Evolutionary conservation across 2,329 filamentous ascomycete species (phyloP), one percentile per base, ranked within the genome.

Genomic region (Penicillium sp.): DNA sequence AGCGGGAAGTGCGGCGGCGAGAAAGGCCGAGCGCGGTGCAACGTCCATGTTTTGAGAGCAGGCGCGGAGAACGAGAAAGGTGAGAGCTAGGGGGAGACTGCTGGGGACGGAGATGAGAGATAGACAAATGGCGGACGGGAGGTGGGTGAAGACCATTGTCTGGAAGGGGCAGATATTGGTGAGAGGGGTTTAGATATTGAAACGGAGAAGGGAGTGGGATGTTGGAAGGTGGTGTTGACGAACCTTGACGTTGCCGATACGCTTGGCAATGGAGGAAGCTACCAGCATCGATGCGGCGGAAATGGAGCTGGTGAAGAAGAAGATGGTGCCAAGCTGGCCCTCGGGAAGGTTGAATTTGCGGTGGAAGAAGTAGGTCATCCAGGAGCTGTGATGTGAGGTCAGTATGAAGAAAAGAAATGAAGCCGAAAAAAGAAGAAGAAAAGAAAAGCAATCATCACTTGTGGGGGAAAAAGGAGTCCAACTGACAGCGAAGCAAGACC

Each of bases 91-190:
- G 9, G 71, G 71, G 0, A 82, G 67, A 3, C 73, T 71, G 18
- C 70, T 65, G 0, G 83, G 81, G 0, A 83, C 58, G 0, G 82
- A 79, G 24, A 88, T 80, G 18, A 88, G 66, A 11, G 79, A 72
- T 1, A 88, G 75, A 54, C 82, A 83, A 26, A 88, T 66, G 6
- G 84, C 74, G 0, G 83, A 86, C 0, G 85, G 85, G 0, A 88
- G 71, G 56, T 88, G 84, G 0, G 84, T 87, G 59, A 86, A 85
- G 7, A 86, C 83, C 85, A 88, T 88, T 1, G 84, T 87, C 73
- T 82, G 51, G 12, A n/a, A 13, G 4, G 47, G 5, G 48, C 7
- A n/a, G 54, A 38, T 51, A 55, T 50, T 45, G n/a, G 35, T n/a
- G 33, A 33, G 18, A 18, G 18, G 18, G 18, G 18, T 1, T 18